Evolutionary conservation across 208 protist species (phyloP), one percentile per base, ranked within the genome.

Genomic region (Trypanosoma conorhini): DNA sequence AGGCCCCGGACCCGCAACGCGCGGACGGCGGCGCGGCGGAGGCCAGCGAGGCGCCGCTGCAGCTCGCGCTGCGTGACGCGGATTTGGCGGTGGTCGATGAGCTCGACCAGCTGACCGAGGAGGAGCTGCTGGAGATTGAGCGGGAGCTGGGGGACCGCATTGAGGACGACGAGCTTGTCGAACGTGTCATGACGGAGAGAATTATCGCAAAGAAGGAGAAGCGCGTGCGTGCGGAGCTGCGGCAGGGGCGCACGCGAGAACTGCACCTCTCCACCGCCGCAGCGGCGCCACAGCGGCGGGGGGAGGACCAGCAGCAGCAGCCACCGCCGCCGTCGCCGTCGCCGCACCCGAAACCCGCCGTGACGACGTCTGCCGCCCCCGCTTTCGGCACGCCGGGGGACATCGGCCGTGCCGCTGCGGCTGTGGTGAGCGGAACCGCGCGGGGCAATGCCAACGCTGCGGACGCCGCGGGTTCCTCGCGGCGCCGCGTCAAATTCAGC

Each of bases 181-280:
- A 96, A 77, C 71, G 77, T 33, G 38, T 93, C 38, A 89, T 96
- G 83, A 90, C 79, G 63, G 82, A 88, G 61, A 82, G 79, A 58
- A 81, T 96, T 68, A 91, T 96, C 26, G 82, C 64, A 17, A 96
- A 96, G 70, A 96, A 92, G 74, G 91, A 96, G 72, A 68, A 55
- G 62, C 82, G 85, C 0, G 69, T 96, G 12, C 74, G 71, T 13
- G 79, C 76, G 31, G 83, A 86, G 70, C 62, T 92, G 28, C 19
- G 19, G 65, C 30, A 57, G 21, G 50, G 33, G 33, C 60, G 52
- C 50, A 51, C 51, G 60, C 51, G 26, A 63, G 55, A 35, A 7
- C 0, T 38, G 33, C 28, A 54, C 31, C 38, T 48, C 31, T 31
- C 31, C 22, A 31, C 40, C 15, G 19, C 54, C 8, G 22, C 10